Evolutionary conservation across 352 stramenopile species (phyloP).

Genomic region (Phytopythium montanum): DNA sequence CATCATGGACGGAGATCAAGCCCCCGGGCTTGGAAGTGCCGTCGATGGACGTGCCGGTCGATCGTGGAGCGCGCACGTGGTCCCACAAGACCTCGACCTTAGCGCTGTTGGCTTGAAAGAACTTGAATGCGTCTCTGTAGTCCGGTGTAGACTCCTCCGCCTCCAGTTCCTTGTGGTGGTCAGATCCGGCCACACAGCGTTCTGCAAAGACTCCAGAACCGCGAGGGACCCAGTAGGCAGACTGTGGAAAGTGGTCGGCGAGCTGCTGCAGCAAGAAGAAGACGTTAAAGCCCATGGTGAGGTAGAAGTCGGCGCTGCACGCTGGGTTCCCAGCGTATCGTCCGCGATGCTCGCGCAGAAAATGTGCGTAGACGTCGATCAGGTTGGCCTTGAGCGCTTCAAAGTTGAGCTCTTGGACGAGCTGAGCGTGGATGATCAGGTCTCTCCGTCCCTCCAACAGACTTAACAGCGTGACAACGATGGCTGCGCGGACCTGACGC

Average conservation of each 20-base stretch:
- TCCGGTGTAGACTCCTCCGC: constrained; percentile 8
- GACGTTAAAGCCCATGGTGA: constrained; percentile 78
- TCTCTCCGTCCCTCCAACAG: constrained; percentile 63
- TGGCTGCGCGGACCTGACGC: constrained; percentile 41
- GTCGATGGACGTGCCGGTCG: background rate
- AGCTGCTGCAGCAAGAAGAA: constrained; percentile 72
- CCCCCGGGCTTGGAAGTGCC: background rate
- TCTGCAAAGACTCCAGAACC: background rate
- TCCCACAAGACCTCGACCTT: constrained; percentile 74
- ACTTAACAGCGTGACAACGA: constrained; percentile 60
- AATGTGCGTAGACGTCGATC: constrained; percentile 54
- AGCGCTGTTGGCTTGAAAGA: constrained; percentile 64
- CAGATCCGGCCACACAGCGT: background rate
- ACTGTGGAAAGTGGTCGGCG: constrained; percentile 36
- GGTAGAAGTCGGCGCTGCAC: constrained; percentile 62
- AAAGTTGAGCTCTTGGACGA: constrained; percentile 73
- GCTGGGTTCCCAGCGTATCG: constrained; percentile 51
- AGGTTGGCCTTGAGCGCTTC: constrained; percentile 62
- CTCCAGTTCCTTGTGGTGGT: background rate
- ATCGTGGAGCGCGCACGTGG: constrained; percentile 14
- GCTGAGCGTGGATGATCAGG: constrained; percentile 47
- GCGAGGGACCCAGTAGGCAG: constrained; percentile 40
- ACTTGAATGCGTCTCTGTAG: constrained; percentile 49
- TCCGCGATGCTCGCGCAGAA: constrained; percentile 23
- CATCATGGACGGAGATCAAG: background rate